A percentile compares a stretch with the other conserved stretches of the same genome.
phyloP scores from a whole-genome alignment of 208 protist genomes.

The Trypanosoma conorhini region DNA sequence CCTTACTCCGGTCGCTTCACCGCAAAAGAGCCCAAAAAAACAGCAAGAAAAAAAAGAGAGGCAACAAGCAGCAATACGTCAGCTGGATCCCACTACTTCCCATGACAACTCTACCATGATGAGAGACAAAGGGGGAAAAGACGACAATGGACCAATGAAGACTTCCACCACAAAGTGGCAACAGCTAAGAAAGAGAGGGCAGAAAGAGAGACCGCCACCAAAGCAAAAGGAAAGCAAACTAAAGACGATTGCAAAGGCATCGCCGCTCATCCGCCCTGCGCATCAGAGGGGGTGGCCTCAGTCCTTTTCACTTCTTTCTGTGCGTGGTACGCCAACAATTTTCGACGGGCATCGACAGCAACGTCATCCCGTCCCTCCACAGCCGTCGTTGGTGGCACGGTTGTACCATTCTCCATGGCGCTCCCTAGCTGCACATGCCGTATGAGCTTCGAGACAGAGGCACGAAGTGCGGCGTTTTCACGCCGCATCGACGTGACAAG shows the following conservation, averaged over 20 bases:
- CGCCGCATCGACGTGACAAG: conserved; percentile 7
- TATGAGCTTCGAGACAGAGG: conserved; percentile 25
- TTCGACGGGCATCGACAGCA: background rate
- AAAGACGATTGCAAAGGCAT: background rate
- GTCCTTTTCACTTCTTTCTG: background rate
- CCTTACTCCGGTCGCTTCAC: background rate
- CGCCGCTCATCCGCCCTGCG: conserved; percentile 3
- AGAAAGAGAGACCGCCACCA: background rate
- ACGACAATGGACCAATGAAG: background rate
- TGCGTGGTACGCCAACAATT: conserved; percentile 2
- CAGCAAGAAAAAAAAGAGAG: conserved; percentile 3
- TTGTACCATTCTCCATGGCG: background rate
- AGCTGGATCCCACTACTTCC: background rate
- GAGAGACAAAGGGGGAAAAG: background rate
- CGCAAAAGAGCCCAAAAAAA: background rate
- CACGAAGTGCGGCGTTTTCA: conserved; percentile 30
- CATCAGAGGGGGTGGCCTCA: background rate
- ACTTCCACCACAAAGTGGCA: background rate
- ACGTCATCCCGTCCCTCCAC: background rate
- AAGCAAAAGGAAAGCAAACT: background rate
- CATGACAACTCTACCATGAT: background rate
- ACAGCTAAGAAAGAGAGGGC: background rate
- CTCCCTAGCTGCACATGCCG: conserved; percentile 14
- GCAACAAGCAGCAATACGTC: background rate
- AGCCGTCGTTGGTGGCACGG: background rate